phyloP scores from a whole-genome alignment of 1,284 basidiomycete genomes.

The Cryptococcus floricola region DNA sequence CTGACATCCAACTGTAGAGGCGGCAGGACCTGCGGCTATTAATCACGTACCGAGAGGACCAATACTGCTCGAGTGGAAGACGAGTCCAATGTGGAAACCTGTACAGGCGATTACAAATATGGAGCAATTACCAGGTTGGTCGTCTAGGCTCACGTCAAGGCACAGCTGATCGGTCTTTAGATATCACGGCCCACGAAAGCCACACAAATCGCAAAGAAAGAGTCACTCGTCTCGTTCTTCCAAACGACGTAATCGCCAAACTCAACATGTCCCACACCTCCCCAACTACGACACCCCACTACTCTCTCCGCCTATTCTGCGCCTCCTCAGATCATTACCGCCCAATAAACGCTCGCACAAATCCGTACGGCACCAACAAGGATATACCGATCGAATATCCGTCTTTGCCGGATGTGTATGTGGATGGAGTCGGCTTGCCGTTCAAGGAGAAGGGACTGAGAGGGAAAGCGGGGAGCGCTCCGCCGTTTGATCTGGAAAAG shows the following conservation, averaged over 20 bases:
- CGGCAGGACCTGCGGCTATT: neutral
- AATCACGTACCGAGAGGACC: constrained; percentile 5
- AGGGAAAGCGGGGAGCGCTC: constrained; percentile 93
- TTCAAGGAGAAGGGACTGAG: constrained; percentile 88
- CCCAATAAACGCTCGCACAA: constrained; percentile 38
- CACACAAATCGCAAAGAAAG: constrained; percentile 29
- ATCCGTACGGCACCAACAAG: constrained; percentile 33
- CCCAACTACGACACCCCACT: constrained; percentile 26
- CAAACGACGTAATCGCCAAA: constrained; percentile 35
- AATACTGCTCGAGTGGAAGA: constrained; percentile 40
- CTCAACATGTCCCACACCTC: constrained; percentile 34
- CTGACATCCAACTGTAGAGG: too few species aligned
- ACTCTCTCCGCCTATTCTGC: constrained; percentile 73
- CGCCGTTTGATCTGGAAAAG: constrained; percentile 77
- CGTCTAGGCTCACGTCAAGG: too few species aligned
- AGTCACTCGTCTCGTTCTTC: constrained; percentile 27
- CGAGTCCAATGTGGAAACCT: constrained; percentile 47
- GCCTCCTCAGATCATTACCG: constrained; percentile 80
- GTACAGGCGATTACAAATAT: constrained; percentile 40
- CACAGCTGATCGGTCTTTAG: constrained; percentile 2
- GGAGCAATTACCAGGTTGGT: constrained; percentile 27
- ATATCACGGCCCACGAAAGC: constrained; percentile 33
- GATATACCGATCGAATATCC: constrained; percentile 78
- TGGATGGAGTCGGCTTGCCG: constrained; percentile 62
- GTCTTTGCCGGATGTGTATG: constrained; percentile 79